These are phyloP conservation scores for Gracilariopsis chorda DNA, from an alignment of 23 red algal species.

Conservation along the genomic window DNA sequence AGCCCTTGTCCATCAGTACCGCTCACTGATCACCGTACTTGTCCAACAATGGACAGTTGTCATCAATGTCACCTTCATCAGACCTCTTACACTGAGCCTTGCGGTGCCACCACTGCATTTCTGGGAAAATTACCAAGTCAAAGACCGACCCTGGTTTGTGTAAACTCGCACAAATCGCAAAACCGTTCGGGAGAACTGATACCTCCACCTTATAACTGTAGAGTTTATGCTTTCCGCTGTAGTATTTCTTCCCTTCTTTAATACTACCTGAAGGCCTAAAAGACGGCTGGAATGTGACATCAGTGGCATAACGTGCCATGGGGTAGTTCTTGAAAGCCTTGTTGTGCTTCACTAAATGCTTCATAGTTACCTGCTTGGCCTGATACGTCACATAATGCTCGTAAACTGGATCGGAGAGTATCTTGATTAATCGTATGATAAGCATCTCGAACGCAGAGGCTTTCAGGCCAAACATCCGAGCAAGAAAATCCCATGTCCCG, in stretches of 20 bases:
- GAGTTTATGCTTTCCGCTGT: conserved; percentile 32
- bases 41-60: too few species aligned
- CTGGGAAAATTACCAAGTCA: too few species aligned
- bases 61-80: too few species aligned
- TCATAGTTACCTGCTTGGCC: neutral
- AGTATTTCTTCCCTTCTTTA: conserved; percentile 5
- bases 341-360: neutral
- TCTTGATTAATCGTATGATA: neutral
- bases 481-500: neutral
- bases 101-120: too few species aligned
- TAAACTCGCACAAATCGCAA: too few species aligned
- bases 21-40: too few species aligned
- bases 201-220: conserved; percentile 9
- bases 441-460: neutral
- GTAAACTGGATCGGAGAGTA: neutral
- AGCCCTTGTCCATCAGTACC: too few species aligned
- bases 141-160: too few species aligned
- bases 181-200: conserved; percentile 7
- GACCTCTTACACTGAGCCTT: too few species aligned
- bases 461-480: neutral
- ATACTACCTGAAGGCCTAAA: neutral
- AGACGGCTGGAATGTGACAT: conserved; percentile 2
- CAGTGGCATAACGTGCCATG: neutral
- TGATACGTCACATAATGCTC: neutral
- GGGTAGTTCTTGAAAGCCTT: neutral